These are phyloP conservation scores for Hyphopichia burtonii DNA, from an alignment of 1,139 yeast species.

Conservation along the genomic window DNA sequence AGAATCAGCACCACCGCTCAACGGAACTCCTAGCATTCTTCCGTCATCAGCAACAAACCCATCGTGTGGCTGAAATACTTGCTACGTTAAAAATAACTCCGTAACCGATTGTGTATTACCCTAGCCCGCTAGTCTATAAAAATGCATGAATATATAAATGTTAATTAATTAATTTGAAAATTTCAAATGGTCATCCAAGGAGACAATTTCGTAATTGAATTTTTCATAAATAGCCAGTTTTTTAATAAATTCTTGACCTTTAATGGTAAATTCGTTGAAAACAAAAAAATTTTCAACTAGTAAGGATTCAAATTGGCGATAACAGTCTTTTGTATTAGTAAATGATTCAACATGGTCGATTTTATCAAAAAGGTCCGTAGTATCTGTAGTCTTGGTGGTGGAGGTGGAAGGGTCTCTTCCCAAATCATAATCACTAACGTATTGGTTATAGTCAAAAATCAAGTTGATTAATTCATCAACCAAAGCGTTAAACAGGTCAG, in stretches of 20 bases:
- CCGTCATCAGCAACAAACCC: too few species aligned
- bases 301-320: neutral
- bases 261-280: constrained; percentile 1
- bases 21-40: too few species aligned
- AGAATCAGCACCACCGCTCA: too few species aligned
- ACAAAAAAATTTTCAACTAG: neutral
- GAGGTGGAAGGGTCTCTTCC: neutral
- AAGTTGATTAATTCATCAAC: constrained; percentile 15
- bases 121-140: too few species aligned
- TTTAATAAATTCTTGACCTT: neutral
- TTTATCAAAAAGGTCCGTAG: neutral
- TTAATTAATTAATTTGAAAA: neutral
- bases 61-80: too few species aligned
- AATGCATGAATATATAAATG: too few species aligned
- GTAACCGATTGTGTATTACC: too few species aligned
- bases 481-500: constrained; percentile 11
- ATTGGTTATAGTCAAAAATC: constrained; percentile 15
- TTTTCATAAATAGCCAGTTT: neutral
- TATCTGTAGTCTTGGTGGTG: neutral
- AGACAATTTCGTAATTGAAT: constrained; percentile 3
- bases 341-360: neutral
- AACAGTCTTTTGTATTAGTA: neutral
- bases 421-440: constrained; percentile 7
- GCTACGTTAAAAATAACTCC: too few species aligned
- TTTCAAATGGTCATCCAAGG: constrained; percentile 4